Evolutionary conservation across 805 yeast genomes (phyloP).

Genomic region (Starmera dryadoides): DNA sequence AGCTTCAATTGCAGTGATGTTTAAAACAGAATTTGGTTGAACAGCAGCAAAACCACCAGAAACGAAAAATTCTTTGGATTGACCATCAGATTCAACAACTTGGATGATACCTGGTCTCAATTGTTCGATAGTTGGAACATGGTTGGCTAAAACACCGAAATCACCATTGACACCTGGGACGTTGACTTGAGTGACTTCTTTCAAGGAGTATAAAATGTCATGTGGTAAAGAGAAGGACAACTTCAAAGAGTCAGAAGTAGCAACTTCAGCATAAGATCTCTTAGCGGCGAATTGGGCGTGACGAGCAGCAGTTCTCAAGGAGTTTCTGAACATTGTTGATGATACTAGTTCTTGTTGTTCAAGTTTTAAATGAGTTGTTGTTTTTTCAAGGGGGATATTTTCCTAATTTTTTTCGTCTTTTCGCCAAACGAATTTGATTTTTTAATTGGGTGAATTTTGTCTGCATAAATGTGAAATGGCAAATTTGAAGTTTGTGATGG

Average conservation of each 20-base stretch:
- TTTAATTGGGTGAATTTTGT: background rate
- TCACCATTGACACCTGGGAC: constrained; percentile 94
- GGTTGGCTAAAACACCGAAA: constrained; percentile 94
- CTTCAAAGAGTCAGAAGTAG: constrained; percentile 65
- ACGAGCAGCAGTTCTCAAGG: constrained; percentile 21
- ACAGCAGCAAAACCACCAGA: constrained; percentile 97
- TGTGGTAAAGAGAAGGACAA: constrained; percentile 90
- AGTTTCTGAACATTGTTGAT: constrained; percentile 20
- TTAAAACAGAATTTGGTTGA: constrained; percentile 86
- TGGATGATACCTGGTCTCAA: constrained; percentile 93
- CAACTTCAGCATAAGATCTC: constrained; percentile 89
- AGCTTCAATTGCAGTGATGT: constrained; percentile 93
- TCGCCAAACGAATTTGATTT: background rate
- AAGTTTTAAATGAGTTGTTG: background rate
- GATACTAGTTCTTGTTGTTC: background rate
- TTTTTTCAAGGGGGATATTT: constrained; percentile 3
- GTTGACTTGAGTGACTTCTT: constrained; percentile 66
- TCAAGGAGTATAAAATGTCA: constrained; percentile 52
- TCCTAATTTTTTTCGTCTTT: background rate
- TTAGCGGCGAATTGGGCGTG: constrained; percentile 46
- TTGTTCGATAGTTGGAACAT: constrained; percentile 96
- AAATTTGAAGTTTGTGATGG: background rate
- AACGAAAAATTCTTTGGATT: constrained; percentile 76
- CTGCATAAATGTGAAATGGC: background rate
- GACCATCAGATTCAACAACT: constrained; percentile 70